These are phyloP conservation scores for Paramecium tetraurelia DNA, from an alignment of 73 alveolate genomes.

Conservation along the genomic window DNA sequence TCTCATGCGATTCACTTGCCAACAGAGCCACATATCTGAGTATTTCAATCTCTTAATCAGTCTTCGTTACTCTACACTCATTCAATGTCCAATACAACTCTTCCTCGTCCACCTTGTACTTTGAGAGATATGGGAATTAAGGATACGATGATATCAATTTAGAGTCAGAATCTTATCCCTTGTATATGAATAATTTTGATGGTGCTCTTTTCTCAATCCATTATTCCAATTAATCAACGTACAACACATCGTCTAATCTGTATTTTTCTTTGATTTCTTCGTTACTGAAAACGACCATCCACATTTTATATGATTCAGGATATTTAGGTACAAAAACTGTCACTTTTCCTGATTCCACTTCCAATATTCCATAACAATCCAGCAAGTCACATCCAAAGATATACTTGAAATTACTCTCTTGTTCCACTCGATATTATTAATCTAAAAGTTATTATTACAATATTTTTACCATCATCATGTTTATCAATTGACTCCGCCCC, in stretches of 20 bases:
- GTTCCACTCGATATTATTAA: slow-evolving; percentile 60
- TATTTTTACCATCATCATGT: slow-evolving; percentile 18
- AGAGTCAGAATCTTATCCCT: slow-evolving; percentile 88
- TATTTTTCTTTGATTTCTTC: slow-evolving; percentile 74
- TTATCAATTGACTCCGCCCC: background rate
- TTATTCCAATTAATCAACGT: slow-evolving; percentile 69
- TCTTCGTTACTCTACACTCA: slow-evolving; percentile 80
- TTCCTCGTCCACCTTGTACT: slow-evolving; percentile 68
- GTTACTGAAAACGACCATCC: slow-evolving; percentile 76
- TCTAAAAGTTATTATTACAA: slow-evolving; percentile 26
- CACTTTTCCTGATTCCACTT: slow-evolving; percentile 64
- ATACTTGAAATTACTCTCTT: slow-evolving; percentile 76
- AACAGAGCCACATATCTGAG: slow-evolving; percentile 76
- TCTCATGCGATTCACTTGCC: slow-evolving; percentile 86
- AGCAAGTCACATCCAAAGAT: slow-evolving; percentile 79
- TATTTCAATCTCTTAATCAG: slow-evolving; percentile 83
- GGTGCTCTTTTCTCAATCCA: slow-evolving; percentile 74
- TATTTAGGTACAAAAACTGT: slow-evolving; percentile 67
- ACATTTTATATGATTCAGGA: slow-evolving; percentile 68
- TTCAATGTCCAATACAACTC: slow-evolving; percentile 77
- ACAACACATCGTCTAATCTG: slow-evolving; percentile 71
- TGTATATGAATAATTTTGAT: slow-evolving; percentile 69
- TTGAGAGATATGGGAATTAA: slow-evolving; percentile 67
- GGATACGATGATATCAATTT: slow-evolving; percentile 69
- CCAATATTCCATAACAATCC: slow-evolving; percentile 76